Base-by-base conservation (phyloP, 2,329 filamentous ascomycete genomes). In the Cladosporium sphaerospermum region DNA sequence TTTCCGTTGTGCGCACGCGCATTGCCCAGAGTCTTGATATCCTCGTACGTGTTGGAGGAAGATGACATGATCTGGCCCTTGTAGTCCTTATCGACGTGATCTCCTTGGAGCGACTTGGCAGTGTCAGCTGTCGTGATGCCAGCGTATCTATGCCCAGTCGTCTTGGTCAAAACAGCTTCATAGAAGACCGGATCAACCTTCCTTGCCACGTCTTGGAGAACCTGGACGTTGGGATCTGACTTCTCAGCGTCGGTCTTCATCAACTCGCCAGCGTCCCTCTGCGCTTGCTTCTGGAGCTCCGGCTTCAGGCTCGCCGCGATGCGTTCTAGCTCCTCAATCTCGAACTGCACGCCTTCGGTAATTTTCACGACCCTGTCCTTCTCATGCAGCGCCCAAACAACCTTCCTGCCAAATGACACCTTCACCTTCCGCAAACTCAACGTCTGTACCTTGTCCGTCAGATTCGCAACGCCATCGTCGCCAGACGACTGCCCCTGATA, bases 381-480 rank as follows among this genome's bases (percentile, higher is more conserved):
- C 19, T 59, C 53, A 28, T 54, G 55, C 11, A 59, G 42, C 4
- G 55, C 55, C 57, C 57, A 59, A 6, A 23, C 9, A 3, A 48
- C 32, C 37, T 52, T 57, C 14, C 47, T 23, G 6, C 9, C 16
- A 9, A 54, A 2, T 0, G 48, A 45, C 3, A 48, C 6, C 9
- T 33, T 39, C 23, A 37, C 5, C 36, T 14, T 52, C 28, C 57
- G 47, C 19, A 44, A 14, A 13, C 7, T 31, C 34, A 39, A n/a
- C 3, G 2, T 23, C 18, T 47, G 45, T 2, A 47, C 4, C n/a
- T 9, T 23, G 4, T 47, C 33, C 3, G 45, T 47, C 2, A 37
- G 5, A 14, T 13, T 39, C 2, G 45, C 45, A 10, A 47, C 23
- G 9, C 9, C 32, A 14, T 28, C 11, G 13, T 31, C 23, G 5